Conservation (phyloP, 805 yeast species). For the Metschnikowia vanudenii region DNA sequence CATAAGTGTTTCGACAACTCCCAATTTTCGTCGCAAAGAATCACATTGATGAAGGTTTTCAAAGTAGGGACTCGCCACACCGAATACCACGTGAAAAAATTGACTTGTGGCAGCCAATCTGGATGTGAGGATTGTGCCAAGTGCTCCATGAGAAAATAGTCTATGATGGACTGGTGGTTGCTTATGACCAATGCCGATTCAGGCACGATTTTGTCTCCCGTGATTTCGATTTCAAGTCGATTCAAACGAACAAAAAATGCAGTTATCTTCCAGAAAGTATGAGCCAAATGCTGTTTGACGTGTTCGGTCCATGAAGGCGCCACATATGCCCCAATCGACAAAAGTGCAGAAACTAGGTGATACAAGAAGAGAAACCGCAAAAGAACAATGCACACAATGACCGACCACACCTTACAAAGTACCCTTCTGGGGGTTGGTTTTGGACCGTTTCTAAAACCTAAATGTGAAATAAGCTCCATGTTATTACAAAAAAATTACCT, state of each 20-base stretch:
- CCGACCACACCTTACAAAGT: conserved; percentile 18
- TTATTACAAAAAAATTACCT: background rate
- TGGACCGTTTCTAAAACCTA: conserved; percentile 28
- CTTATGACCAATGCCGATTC: conserved; percentile 42
- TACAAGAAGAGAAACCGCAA: conserved; percentile 18
- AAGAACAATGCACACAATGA: conserved; percentile 19
- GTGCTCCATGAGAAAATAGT: conserved; percentile 53
- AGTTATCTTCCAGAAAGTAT: conserved; percentile 18
- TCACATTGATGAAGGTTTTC: conserved; percentile 44
- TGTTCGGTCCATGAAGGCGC: conserved; percentile 10
- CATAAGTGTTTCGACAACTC: conserved; percentile 43
- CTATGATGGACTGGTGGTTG: conserved; percentile 71
- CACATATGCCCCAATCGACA: conserved; percentile 13
- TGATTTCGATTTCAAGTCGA: conserved; percentile 34
- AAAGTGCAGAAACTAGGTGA: conserved; percentile 22
- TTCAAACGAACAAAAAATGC: conserved; percentile 12
- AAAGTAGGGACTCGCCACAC: conserved; percentile 62
- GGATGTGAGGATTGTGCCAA: conserved; percentile 32
- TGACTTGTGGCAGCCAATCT: conserved; percentile 43
- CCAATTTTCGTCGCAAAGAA: conserved; percentile 71
- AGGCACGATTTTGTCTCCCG: conserved; percentile 42
- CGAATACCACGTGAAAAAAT: conserved; percentile 69
- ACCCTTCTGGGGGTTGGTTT: conserved; percentile 10
- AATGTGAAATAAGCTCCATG: conserved; percentile 33
- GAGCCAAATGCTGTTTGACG: conserved; percentile 3